These are phyloP conservation scores for Puccinia horiana DNA, from an alignment of 1,284 basidiomycete species.

Conservation along the genomic window DNA sequence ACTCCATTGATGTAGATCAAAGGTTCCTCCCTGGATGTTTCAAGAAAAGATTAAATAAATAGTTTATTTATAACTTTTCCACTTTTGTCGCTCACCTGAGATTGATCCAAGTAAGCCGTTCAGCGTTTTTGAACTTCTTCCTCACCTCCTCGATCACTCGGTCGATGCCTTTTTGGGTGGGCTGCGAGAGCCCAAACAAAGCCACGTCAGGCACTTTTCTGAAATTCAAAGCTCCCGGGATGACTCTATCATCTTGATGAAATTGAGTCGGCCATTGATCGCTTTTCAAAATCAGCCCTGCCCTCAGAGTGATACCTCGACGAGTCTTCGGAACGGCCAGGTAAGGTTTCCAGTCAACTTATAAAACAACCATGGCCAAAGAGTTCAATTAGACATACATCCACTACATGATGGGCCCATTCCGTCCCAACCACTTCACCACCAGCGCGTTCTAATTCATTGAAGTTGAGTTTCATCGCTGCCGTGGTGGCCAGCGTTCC, in stretches of 20 bases:
- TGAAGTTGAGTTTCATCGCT: constrained; percentile 51
- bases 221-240: constrained; percentile 94
- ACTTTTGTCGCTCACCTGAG: constrained; percentile 14
- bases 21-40: constrained; percentile 67
- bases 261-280: constrained; percentile 83
- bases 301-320: constrained; percentile 86
- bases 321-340: constrained; percentile 66
- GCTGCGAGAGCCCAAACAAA: constrained; percentile 86
- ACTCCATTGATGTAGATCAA: constrained; percentile 90
- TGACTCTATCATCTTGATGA: constrained; percentile 54
- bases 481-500: constrained; percentile 60
- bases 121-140: constrained; percentile 10
- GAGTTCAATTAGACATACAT: constrained; percentile 62
- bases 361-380: neutral
- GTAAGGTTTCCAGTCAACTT: neutral
- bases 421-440: constrained; percentile 87
- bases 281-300: constrained; percentile 76
- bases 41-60: neutral
- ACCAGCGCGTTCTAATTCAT: constrained; percentile 73
- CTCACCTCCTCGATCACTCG: constrained; percentile 68
- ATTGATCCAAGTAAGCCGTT: constrained; percentile 49
- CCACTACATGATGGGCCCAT: constrained; percentile 88
- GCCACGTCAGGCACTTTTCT: constrained; percentile 78
- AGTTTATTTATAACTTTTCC: neutral
- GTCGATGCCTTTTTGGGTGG: constrained; percentile 83